These are phyloP conservation scores for Cladophialophora carrionii DNA, from an alignment of 2,329 filamentous ascomycete genomes.

Conservation along the genomic window DNA sequence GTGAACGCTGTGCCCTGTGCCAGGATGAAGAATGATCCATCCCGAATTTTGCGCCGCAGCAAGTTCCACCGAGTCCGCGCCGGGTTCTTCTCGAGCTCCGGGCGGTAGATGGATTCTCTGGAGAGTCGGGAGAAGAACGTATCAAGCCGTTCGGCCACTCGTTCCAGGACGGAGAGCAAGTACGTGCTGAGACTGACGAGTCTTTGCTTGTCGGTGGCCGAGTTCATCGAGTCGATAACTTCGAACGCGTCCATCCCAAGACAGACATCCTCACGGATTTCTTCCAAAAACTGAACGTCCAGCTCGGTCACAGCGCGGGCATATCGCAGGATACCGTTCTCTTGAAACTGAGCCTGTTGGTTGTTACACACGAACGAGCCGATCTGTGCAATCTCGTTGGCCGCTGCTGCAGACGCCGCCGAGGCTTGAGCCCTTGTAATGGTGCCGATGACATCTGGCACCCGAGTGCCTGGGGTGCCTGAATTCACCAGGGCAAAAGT, in stretches of 20 bases:
- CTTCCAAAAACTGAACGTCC: conserved; percentile 28
- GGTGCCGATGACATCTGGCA: conserved; percentile 29
- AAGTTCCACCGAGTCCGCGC: conserved; percentile 59
- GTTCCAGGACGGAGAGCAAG: conserved; percentile 57
- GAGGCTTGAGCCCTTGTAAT: conserved; percentile 26
- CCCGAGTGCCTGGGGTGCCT: conserved; percentile 18
- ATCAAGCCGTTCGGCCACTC: conserved; percentile 57
- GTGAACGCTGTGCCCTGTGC: conserved; percentile 19
- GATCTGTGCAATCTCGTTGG: conserved; percentile 27
- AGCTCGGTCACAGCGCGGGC: conserved; percentile 26
- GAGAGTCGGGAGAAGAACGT: conserved; percentile 58
- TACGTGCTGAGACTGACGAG: conserved; percentile 48
- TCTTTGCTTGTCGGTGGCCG: conserved; percentile 47
- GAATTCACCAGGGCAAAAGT: conserved; percentile 27
- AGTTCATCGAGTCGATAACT: conserved; percentile 50
- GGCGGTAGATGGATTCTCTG: conserved; percentile 55
- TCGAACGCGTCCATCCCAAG: conserved; percentile 60
- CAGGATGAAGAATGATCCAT: conserved; percentile 55
- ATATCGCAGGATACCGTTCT: conserved; percentile 25
- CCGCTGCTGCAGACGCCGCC: conserved; percentile 12
- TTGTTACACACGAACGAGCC: conserved; percentile 27
- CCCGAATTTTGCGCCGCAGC: conserved; percentile 53
- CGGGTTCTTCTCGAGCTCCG: conserved; percentile 58
- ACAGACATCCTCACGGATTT: conserved; percentile 23
- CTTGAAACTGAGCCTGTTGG: conserved; percentile 27